These are phyloP conservation scores for Metrosideros polymorpha DNA, from an alignment of 441 rosid species.

Conservation along the genomic window DNA sequence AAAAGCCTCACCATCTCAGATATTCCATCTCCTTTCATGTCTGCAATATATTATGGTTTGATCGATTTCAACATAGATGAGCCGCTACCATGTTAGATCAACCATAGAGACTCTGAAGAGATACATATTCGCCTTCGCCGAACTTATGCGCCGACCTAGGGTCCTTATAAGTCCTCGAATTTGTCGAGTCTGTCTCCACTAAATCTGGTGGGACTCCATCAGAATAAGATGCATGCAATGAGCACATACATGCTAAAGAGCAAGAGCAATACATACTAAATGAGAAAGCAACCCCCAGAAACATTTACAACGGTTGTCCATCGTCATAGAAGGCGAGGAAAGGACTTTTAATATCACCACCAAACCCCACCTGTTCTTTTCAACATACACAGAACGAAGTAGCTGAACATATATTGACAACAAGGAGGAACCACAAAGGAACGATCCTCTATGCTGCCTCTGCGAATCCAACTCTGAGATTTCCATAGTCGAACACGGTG, in stretches of 20 bases:
- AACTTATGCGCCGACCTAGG: background rate
- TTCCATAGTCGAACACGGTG: background rate
- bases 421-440: background rate
- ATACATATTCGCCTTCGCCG: rapidly evolving
- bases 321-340: background rate
- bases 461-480: background rate
- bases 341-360: background rate
- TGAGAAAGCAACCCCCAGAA: background rate
- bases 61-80: background rate
- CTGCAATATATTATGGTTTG: background rate
- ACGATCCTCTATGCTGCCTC: background rate
- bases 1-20: too few relatives aligned
- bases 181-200: background rate
- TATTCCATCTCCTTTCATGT: background rate
- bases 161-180: background rate
- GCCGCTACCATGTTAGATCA: background rate
- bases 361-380: background rate
- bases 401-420: background rate
- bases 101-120: background rate
- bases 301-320: background rate
- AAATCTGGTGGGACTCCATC: background rate
- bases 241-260: background rate
- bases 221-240: background rate
- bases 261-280: background rate
- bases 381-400: background rate